phyloP scores from a whole-genome alignment of 1,284 basidiomycete species.

The Somion occarium region DNA sequence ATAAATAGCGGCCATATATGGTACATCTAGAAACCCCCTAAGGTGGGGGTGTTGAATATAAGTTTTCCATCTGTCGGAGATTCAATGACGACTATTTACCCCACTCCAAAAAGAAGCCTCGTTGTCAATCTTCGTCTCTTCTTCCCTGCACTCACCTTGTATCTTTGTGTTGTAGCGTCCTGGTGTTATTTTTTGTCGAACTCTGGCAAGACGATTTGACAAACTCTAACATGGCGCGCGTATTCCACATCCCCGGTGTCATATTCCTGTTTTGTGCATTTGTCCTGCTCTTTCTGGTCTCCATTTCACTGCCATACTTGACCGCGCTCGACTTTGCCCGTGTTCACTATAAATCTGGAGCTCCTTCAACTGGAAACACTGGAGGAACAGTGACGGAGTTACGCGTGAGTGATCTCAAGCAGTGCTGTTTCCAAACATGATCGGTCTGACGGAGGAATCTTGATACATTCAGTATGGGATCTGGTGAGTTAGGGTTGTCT shows the following conservation, averaged over 20 bases:
- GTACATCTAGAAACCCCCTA: too few relatives aligned
- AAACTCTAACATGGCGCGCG: slow-evolving; percentile 15
- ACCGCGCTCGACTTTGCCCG: slow-evolving; percentile 61
- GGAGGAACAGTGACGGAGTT: slow-evolving; percentile 38
- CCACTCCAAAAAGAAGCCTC: background rate
- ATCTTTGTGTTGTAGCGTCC: background rate
- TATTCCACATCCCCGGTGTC: slow-evolving; percentile 62
- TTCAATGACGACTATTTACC: too few relatives aligned
- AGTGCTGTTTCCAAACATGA: background rate
- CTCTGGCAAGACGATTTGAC: background rate
- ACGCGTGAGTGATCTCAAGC: slow-evolving; percentile 42
- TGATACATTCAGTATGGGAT: slow-evolving; percentile 45
- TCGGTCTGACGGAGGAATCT: background rate
- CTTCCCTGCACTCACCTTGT: background rate
- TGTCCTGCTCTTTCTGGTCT: slow-evolving; percentile 60
- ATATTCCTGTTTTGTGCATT: slow-evolving; percentile 60
- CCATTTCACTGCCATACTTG: slow-evolving; percentile 66
- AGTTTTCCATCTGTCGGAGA: too few relatives aligned
- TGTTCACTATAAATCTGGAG: slow-evolving; percentile 38
- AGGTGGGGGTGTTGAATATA: too few relatives aligned
- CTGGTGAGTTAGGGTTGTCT: slow-evolving; percentile 37
- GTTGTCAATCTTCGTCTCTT: background rate
- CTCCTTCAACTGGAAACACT: slow-evolving; percentile 24
- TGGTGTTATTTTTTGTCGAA: background rate
- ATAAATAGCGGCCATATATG: too few relatives aligned